phyloP scores from a whole-genome alignment of 768 basidiomycete species.

The Mycena epipterygia region DNA sequence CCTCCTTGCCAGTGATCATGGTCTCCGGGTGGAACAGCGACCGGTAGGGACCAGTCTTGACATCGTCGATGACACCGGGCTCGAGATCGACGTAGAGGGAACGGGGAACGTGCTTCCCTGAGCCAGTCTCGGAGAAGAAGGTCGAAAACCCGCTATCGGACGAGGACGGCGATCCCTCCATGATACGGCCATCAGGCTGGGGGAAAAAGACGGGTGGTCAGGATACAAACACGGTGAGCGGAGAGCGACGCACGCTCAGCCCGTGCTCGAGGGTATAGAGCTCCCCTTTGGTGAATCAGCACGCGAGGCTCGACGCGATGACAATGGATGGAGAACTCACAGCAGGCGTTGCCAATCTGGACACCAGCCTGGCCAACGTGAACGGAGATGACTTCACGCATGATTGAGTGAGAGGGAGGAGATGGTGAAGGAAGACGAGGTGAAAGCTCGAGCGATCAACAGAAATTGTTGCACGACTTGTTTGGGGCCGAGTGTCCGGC shows the following conservation, averaged over 20 bases:
- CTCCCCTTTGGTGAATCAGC: conserved; percentile 75
- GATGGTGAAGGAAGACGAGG: conserved; percentile 11
- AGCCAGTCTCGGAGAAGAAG: conserved; percentile 96
- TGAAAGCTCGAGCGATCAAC: conserved; percentile 14
- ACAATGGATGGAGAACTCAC: conserved; percentile 62
- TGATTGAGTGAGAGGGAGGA: conserved; percentile 42
- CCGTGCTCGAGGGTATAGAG: conserved; percentile 99
- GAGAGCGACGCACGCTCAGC: conserved; percentile 77
- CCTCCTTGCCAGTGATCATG: conserved; percentile 97
- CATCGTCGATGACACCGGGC: conserved; percentile 95
- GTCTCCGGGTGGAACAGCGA: conserved; percentile 98
- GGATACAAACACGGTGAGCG: conserved; percentile 13
- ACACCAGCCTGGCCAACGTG: conserved; percentile 98
- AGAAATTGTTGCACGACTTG: not conserved
- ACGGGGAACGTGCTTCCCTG: conserved; percentile 96
- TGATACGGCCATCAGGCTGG: conserved; percentile 93
- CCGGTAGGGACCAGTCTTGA: conserved; percentile 92
- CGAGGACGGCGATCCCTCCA: conserved; percentile 74
- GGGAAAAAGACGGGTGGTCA: conserved; percentile 33
- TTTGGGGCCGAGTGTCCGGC: not conserved
- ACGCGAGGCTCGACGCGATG: conserved; percentile 25
- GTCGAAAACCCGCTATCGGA: conserved; percentile 94
- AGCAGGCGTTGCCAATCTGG: conserved; percentile 96
- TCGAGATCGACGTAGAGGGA: conserved; percentile 97
- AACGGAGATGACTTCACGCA: conserved; percentile 96